These are phyloP conservation scores for Populus hybrid DNA, from an alignment of 441 rosid genomes.

Conservation along the genomic window DNA sequence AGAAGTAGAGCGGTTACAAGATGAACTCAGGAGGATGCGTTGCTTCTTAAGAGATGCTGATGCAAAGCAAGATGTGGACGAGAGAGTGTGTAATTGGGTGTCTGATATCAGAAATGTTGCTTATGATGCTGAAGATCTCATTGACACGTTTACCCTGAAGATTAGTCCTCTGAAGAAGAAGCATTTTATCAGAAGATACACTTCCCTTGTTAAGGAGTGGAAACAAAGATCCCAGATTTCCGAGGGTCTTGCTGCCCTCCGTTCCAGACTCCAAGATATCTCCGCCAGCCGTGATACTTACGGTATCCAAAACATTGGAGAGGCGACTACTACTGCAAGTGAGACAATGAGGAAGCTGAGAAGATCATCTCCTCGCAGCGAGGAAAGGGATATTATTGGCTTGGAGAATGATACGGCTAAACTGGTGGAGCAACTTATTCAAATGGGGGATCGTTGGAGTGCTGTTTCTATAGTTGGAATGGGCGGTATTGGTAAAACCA, in stretches of 20 bases:
- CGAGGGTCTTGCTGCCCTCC: not conserved
- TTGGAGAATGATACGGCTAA: constrained; percentile 2
- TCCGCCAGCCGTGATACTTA: constrained; percentile 20
- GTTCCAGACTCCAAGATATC: constrained; percentile 11
- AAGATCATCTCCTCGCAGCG: constrained; percentile 15
- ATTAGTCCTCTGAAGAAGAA: not conserved
- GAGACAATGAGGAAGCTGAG: constrained; percentile 3
- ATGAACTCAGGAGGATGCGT: constrained; percentile 27
- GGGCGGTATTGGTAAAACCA: constrained; percentile 23
- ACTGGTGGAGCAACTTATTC: constrained; percentile 5
- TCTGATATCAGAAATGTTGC: constrained; percentile 39
- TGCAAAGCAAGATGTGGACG: constrained; percentile 29
- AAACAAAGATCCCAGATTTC: constrained; percentile 28
- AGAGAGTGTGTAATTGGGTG: constrained; percentile 39
- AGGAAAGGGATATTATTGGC: constrained; percentile 24
- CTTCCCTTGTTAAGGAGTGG: constrained; percentile 20
- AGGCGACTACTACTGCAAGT: constrained; percentile 10
- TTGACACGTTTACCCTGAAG: constrained; percentile 35
- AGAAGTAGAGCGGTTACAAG: constrained; percentile 16
- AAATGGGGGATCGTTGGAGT: not conserved
- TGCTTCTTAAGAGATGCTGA: constrained; percentile 44
- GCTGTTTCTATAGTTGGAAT: constrained; percentile 20
- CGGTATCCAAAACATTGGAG: constrained; percentile 21
- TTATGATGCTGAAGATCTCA: constrained; percentile 36
- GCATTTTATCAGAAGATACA: constrained; percentile 14